phyloP scores from a whole-genome alignment of 169 alveolate genomes.

The Cyclospora cayetanensis region DNA sequence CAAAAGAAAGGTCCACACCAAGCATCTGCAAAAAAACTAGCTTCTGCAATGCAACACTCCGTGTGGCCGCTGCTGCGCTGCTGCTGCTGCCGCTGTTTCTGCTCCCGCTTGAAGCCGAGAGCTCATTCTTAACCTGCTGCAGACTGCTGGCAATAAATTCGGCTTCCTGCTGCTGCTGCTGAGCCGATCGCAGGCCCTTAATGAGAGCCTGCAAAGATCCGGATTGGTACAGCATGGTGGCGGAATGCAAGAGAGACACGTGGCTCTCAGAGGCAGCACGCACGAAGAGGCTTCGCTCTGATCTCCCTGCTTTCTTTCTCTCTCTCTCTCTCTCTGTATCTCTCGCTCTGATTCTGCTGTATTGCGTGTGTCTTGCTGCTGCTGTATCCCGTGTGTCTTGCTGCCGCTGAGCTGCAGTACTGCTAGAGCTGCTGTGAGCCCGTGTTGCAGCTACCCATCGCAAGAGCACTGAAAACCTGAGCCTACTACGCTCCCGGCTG shows the following conservation, averaged over 20 bases:
- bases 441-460: too few relatives aligned
- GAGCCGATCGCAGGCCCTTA: constrained; percentile 59
- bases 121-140: constrained; percentile 62
- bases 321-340: neutral
- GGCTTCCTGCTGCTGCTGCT: constrained; percentile 59
- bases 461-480: too few relatives aligned
- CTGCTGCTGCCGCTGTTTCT: neutral
- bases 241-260: neutral
- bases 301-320: neutral
- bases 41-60: constrained; percentile 72
- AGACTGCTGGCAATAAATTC: neutral
- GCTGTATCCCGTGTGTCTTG: too few relatives aligned
- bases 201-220: constrained; percentile 45
- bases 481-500: too few relatives aligned
- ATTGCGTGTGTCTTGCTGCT: neutral
- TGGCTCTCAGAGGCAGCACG: too few relatives aligned
- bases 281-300: too few relatives aligned
- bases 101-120: neutral
- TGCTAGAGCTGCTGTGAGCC: neutral
- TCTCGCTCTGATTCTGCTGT: neutral
- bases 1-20: constrained; percentile 74
- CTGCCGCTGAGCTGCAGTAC: constrained; percentile 1
- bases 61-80: neutral
- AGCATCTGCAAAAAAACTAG: constrained; percentile 73
- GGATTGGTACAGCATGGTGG: constrained; percentile 27